Evolutionary conservation across 345 rosid genomes (phyloP).

Genomic region (Stellera chamaejasme): DNA sequence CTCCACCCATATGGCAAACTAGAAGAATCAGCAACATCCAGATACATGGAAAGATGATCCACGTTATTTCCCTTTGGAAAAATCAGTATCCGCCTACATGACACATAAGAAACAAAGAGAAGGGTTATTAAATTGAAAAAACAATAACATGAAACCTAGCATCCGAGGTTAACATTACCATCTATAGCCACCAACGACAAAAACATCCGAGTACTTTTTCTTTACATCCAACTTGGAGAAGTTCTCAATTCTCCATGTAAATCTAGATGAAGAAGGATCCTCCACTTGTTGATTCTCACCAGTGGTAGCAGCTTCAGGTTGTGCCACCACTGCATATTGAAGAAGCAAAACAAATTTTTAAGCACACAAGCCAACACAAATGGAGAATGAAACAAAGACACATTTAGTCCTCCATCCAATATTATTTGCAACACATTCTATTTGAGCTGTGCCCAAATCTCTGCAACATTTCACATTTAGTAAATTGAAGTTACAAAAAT

Average conservation of each 20-base stretch:
- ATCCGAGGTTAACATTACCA: slow-evolving; percentile 35
- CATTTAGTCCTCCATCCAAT: too few relatives aligned
- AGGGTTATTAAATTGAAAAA: slow-evolving; percentile 11
- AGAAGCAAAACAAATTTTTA: not conserved
- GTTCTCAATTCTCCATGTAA: slow-evolving; percentile 72
- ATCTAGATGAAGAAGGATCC: slow-evolving; percentile 77
- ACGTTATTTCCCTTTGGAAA: slow-evolving; percentile 93
- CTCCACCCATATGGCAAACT: slow-evolving; percentile 89
- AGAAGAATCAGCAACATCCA: slow-evolving; percentile 87
- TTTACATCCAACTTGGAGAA: slow-evolving; percentile 68
- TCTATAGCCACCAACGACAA: slow-evolving; percentile 79
- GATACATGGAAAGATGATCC: slow-evolving; percentile 88
- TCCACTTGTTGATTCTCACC: slow-evolving; percentile 71
- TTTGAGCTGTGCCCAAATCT: too few relatives aligned
- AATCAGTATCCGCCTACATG: slow-evolving; percentile 73
- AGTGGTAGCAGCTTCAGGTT: slow-evolving; percentile 43
- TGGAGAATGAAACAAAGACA: not conserved
- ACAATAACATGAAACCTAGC: slow-evolving; percentile 6
- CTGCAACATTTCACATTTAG: not conserved
- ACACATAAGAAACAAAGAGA: slow-evolving; percentile 10
- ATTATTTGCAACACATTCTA: too few relatives aligned
- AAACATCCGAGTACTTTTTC: slow-evolving; percentile 71
- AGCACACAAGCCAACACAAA: not conserved
- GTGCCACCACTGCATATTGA: slow-evolving; percentile 28
- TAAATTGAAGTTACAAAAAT: not conserved